Base-by-base conservation (phyloP, 352 stramenopile species). In the Halophytophthora batemanensis region DNA sequence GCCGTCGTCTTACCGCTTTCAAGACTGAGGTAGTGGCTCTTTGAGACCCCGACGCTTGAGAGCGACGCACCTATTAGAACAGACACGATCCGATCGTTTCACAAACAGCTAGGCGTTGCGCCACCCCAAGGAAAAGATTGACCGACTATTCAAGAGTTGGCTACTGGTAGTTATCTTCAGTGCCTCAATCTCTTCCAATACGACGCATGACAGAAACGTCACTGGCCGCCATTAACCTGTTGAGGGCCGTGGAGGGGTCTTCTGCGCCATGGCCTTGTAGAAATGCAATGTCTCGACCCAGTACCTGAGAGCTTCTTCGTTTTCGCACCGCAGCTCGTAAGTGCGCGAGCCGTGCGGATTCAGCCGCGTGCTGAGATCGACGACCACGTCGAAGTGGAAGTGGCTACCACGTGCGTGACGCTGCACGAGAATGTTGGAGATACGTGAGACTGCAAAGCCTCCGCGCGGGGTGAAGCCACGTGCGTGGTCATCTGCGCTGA, bases 271-370 rank as follows among this genome's bases (percentile, higher is more conserved):
- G 31, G 67, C 69, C 45, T 78, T 77, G 56, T 85, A 90, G 42
- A 77, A 78, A 36, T 90, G 64, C 44, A 90, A 51, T 17, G 74
- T 86, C 40, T 87, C 72, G 15, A 90, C 76, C 78, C 78, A 90
- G 37, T 86, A 78, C 14, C 73, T 67, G 49, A 87, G 45, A 17
- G 58, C 63, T 17, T 84, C 60, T 36, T 85, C 69, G 38, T 77
- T 65, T 14, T 82, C 69, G 37, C 75, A 82, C 1, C 78, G 76
- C 29, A 90, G 55, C 46, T 90, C 76, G 48, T 87, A 90, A n/a
- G 71, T 87, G 17, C 78, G 74, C 1, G 71, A 67, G 2, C 69
- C 76, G 36, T 78, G 66, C 19, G 76, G 76, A 40, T 87, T 86
- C 19, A 76, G 39, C 3, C 68, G 69, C 34, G 78, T 90, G 44